Evolutionary conservation across 108 stramenopile genomes (phyloP).

Genomic region (Nitzschia sp.): DNA sequence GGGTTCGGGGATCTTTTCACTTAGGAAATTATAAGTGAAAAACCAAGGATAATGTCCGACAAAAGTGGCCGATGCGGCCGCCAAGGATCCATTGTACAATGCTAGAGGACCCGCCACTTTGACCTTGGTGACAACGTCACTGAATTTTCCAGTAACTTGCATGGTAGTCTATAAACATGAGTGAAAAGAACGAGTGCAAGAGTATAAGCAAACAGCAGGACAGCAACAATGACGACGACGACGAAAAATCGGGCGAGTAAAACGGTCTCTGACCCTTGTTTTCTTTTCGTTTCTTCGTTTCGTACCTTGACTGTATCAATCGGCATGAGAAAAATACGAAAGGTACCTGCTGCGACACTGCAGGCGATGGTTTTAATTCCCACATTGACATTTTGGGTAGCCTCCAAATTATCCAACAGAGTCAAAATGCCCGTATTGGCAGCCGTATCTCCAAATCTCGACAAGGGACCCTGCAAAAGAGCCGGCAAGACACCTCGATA

Average conservation of each 20-base stretch:
- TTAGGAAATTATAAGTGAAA: slow-evolving; percentile 94
- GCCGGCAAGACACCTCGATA: slow-evolving; percentile 94
- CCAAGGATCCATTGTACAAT: slow-evolving; percentile 93
- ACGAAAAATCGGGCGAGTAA: neutral
- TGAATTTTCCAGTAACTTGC: slow-evolving; percentile 97
- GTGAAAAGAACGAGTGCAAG: neutral
- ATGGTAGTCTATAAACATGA: slow-evolving; percentile 64
- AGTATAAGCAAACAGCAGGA: neutral
- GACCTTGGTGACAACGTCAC: slow-evolving; percentile 84
- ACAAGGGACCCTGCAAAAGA: slow-evolving; percentile 90
- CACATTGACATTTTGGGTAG: slow-evolving; percentile 84
- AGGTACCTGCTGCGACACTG: slow-evolving; percentile 83
- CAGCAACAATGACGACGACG: neutral
- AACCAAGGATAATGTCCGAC: slow-evolving; percentile 99
- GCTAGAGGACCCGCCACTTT: slow-evolving; percentile 82
- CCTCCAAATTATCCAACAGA: slow-evolving; percentile 77
- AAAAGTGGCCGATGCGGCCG: slow-evolving; percentile 94
- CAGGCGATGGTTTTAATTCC: slow-evolving; percentile 90
- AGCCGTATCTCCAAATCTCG: slow-evolving; percentile 97
- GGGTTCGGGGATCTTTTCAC: slow-evolving; percentile 93
- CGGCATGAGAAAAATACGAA: slow-evolving; percentile 97
- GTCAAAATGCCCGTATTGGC: slow-evolving; percentile 95
- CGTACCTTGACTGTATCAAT: slow-evolving; percentile 75
- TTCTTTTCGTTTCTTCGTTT: too few species aligned
- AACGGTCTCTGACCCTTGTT: too few species aligned